Percentiles rank a stretch among this genome's conserved stretches.
Conservation (phyloP, 179 eudicot species). For the Silene vulgaris region DNA sequence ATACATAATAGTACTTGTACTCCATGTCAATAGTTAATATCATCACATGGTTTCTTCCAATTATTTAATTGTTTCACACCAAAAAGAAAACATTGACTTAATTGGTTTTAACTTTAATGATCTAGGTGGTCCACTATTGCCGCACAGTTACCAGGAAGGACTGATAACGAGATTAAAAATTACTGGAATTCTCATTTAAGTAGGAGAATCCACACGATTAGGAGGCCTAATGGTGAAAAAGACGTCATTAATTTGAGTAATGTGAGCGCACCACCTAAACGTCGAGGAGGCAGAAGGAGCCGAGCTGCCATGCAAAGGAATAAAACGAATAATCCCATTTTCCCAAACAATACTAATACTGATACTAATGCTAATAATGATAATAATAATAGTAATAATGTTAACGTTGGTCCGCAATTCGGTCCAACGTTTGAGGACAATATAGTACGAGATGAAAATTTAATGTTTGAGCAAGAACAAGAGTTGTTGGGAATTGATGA, state of each 20-base stretch:
- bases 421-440: not conserved
- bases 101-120: not conserved
- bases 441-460: not conserved
- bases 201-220: constrained; percentile 43
- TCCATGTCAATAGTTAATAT: not conserved
- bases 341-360: not conserved
- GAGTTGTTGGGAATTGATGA: constrained; percentile 31
- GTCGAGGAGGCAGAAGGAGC: constrained; percentile 47
- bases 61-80: not conserved
- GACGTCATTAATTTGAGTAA: constrained; percentile 16
- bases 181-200: constrained; percentile 80
- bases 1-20: no score
- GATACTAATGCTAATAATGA: not conserved
- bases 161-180: constrained; percentile 78
- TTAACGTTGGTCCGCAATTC: constrained; percentile 1
- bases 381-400: not conserved
- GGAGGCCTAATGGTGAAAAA: constrained; percentile 21
- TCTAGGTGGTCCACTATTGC: constrained; percentile 60
- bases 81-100: not conserved
- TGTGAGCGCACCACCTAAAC: constrained; percentile 30
- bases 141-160: constrained; percentile 58
- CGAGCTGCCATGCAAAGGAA: constrained; percentile 46
- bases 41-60: not conserved
- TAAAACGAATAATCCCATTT: constrained; percentile 14
- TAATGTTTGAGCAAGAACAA: constrained; percentile 10